Evolutionary conservation across 176 grass and related monocot genomes (phyloP).

Genomic region (Zea luxurians): DNA sequence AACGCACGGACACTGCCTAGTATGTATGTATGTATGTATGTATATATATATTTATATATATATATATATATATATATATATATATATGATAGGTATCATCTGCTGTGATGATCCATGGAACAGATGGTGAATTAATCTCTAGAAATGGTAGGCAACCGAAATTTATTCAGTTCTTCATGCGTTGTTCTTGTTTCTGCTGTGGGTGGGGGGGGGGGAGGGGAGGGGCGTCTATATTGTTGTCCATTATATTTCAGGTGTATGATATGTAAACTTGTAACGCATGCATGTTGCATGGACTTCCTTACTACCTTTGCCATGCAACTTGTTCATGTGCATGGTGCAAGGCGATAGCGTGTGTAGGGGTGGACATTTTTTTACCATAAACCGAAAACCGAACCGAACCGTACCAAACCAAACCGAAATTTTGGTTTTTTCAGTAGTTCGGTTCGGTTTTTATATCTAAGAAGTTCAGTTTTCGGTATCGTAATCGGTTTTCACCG

Average conservation of each 20-base stretch:
- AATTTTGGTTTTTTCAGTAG: too few species aligned
- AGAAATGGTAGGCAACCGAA: conserved; percentile 39
- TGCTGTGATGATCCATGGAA: background rate
- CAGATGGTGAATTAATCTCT: conserved; percentile 23
- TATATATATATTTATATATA: too few species aligned
- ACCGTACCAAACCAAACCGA: too few species aligned
- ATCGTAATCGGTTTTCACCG: too few species aligned
- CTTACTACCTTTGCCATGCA: conserved; percentile 26
- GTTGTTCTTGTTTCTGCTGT: conserved; percentile 20
- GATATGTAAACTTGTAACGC: conserved; percentile 40
- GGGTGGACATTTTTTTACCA: too few species aligned
- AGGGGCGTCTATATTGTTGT: conserved; percentile 48
- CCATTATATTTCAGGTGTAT: conserved; percentile 32
- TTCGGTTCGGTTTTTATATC: too few species aligned
- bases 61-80: too few species aligned
- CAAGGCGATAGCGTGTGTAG: too few species aligned
- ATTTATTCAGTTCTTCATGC: conserved; percentile 38
- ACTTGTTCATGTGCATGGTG: conserved; percentile 13
- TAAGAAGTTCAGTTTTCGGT: too few species aligned
- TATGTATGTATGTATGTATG: too few species aligned
- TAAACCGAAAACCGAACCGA: too few species aligned
- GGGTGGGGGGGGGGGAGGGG: background rate
- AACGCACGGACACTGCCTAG: too few species aligned
- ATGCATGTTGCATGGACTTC: conserved; percentile 22
- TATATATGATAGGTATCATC: background rate